A percentile compares a stretch with the other conserved stretches of the same genome.
phyloP scores from a whole-genome alignment of 2,329 filamentous ascomycete genomes.

The Waltergamsia citrina region DNA sequence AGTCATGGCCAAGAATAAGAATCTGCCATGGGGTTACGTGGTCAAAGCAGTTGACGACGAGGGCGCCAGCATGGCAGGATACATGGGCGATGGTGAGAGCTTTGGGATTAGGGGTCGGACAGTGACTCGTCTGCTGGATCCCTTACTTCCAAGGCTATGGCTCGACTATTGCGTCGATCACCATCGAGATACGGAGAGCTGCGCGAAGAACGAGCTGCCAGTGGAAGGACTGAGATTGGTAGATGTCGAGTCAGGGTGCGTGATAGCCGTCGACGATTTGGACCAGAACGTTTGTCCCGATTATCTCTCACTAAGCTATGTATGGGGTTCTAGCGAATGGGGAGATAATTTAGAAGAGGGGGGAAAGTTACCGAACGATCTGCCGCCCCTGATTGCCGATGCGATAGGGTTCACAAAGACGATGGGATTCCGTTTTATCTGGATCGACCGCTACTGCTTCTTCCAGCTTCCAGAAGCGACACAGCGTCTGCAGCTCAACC shows the following conservation, averaged over 20 bases:
- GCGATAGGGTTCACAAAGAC: constrained; percentile 19
- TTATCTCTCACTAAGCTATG: constrained; percentile 27
- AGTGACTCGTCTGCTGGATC: constrained; percentile 18
- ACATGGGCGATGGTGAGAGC: background rate
- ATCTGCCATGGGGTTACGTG: constrained; percentile 26
- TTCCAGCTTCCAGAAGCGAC: constrained; percentile 15
- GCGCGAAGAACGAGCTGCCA: constrained; percentile 7
- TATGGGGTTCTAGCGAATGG: constrained; percentile 14
- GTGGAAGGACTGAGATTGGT: constrained; percentile 20
- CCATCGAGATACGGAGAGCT: constrained; percentile 13
- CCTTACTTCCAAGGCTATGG: constrained; percentile 20
- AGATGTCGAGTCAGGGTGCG: constrained; percentile 16
- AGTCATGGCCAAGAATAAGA: constrained; percentile 23
- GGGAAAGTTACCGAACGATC: background rate
- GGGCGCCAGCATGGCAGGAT: constrained; percentile 3
- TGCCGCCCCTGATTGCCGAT: constrained; percentile 21
- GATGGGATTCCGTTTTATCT: constrained; percentile 25
- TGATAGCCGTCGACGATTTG: constrained; percentile 19
- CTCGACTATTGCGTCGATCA: constrained; percentile 21
- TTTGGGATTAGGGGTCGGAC: constrained; percentile 18
- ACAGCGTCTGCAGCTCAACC: constrained; percentile 16
- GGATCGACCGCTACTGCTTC: constrained; percentile 26
- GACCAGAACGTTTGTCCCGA: constrained; percentile 11
- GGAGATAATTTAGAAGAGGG: constrained; percentile 3
- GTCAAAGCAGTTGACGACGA: constrained; percentile 16